phyloP scores from a whole-genome alignment of 805 yeast genomes.

The Ascoidea asiatica region DNA sequence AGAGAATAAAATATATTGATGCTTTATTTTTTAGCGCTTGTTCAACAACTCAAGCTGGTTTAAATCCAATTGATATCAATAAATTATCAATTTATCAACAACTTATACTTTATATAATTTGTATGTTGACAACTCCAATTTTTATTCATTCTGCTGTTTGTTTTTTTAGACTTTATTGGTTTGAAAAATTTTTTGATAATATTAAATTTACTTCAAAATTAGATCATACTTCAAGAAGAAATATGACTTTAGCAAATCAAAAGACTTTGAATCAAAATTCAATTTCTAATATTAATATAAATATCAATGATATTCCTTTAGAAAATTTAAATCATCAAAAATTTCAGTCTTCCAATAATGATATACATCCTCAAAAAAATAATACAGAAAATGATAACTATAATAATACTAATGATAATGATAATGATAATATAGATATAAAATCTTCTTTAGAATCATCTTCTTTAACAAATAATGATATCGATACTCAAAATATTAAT shows the following conservation, averaged over 20 bases:
- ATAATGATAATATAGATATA: background rate
- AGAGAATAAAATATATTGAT: slow-evolving; percentile 62
- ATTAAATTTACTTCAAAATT: slow-evolving; percentile 67
- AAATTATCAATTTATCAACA: slow-evolving; percentile 65
- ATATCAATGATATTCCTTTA: slow-evolving; percentile 11
- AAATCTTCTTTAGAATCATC: too few species aligned
- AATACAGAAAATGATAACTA: background rate
- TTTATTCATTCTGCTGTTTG: slow-evolving; percentile 72
- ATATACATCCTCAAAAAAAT: background rate
- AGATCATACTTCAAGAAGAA: slow-evolving; percentile 72
- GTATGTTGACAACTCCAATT: slow-evolving; percentile 73
- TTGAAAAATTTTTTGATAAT: slow-evolving; percentile 73
- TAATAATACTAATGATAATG: background rate
- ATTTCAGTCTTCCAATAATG: background rate
- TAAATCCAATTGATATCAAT: slow-evolving; percentile 67
- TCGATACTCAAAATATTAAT: background rate
- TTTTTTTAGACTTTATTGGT: slow-evolving; percentile 75
- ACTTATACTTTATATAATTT: slow-evolving; percentile 45
- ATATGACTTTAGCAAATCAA: slow-evolving; percentile 54
- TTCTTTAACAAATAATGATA: background rate
- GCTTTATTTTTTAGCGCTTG: slow-evolving; percentile 66
- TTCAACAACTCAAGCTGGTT: slow-evolving; percentile 82
- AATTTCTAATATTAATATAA: slow-evolving; percentile 12
- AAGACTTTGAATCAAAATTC: too few species aligned
- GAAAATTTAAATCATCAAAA: background rate